Base-by-base conservation (phyloP, 2,329 filamentous ascomycete species). In the Fusarium scirpi region DNA sequence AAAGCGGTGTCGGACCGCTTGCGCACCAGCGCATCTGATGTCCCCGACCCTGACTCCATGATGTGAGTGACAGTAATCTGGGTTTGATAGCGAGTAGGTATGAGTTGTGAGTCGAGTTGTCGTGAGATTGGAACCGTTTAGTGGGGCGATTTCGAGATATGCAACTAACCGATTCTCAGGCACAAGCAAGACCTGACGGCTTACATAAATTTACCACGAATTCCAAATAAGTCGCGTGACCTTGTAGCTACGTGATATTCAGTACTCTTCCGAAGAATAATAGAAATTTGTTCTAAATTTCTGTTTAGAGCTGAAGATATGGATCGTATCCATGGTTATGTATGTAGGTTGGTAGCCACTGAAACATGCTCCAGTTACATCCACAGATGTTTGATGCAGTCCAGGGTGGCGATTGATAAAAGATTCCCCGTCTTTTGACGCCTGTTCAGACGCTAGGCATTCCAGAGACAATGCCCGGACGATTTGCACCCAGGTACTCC, bases 1-100 rank as follows among this genome's bases (percentile, higher is more conserved):
- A 83, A 83, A 58, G 92, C 89, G 27, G 83, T 87, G 62, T 93
- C 90, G 58, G 92, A 84, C 69, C 90, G 86, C 82, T 94, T 94
- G 59, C 87, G 87, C 57, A 90, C 83, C 63, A 96, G 85, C 65
- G 91, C 87, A 53, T 80, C 86, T 8, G 90, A 89, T 18, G 78
- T 67, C 6, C 72, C 67, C 43, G 69, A 45, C 3, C 71, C 66
- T 40, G 66, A 38, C 41, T 82, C 81, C 84, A 85, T 85, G 40
- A 27, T 52, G 61, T 20, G 15, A 13, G 30, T 67, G 29, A 44
- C 11, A n/a, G 25, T 56, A 22, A 15, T 45, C 45, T 48, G 10
- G 13, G 38, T 43, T 24, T 67, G 34, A 51, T 43, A 40, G 7
- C 22, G 16, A 38, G 34, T 38, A 38, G 18, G 34, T 38, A n/a